Evolutionary conservation across 345 rosid genomes (phyloP), one percentile per base, ranked within the genome.

Genomic region (Citropsis articulata): DNA sequence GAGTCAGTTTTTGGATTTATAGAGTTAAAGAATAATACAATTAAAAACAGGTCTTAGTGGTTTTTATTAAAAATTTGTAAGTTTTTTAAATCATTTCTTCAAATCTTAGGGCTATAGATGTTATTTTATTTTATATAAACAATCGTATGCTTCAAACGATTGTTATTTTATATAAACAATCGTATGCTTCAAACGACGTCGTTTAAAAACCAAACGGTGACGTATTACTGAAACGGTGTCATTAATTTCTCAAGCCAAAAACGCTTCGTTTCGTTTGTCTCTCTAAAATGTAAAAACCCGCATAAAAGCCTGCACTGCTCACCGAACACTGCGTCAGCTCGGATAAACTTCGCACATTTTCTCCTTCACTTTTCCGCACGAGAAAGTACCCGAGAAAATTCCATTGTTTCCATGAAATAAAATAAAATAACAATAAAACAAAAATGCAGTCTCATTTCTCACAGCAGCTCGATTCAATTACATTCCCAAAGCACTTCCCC

Each of bases 391-490:
- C 30, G 50, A 60, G 19, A 61, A 74, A 45, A 45, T 50, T 65
- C 55, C 6, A 3, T 18, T 65, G 35, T 33, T 60, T 66, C 75
- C 75, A 77, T 84, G 82, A 38, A 78, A 56, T 48, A 28, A 3
- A 22, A 25, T 62, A 5, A 19, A 9, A 7, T 53, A 59, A 36
- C 21, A 8, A 5, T 1, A 31, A 2, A 30, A 30, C 48, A 42
- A 71, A 21, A 69, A 90, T 92, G 97, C 75, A 86, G 75, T 84
- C 86, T 63, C 81, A 84, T 80, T 16, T 78, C 60, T 85, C 87
- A 7, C 84, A 83, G 38, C 84, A 91, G 59, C 64, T 88, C 48
- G 66, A 81, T 81, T 79, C 81, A 57, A 75, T 85, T 69, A 82
- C 73, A 19, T 61, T 84, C 77, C 79, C 85, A 3, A 77, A 75